A percentile compares a stretch with the other conserved stretches of the same genome.
phyloP scores from a whole-genome alignment of 371 early-diverging fungal genomes.

The Mucor sp. region DNA sequence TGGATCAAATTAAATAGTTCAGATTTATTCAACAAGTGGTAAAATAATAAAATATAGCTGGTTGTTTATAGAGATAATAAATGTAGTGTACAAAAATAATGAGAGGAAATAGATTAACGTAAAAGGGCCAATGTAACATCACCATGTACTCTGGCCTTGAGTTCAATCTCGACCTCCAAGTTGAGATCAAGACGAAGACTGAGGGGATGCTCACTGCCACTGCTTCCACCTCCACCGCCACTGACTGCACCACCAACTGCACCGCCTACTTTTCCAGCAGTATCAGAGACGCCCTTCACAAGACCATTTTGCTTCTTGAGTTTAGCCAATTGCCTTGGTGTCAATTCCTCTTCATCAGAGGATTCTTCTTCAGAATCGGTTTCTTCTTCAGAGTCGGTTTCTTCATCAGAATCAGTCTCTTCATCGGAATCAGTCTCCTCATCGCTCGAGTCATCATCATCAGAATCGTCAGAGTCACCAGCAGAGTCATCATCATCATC shows the following conservation, averaged over 20 bases:
- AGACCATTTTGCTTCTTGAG: constrained; percentile 14
- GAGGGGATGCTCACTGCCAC: constrained; percentile 14
- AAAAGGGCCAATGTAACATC: constrained; percentile 36
- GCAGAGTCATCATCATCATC: neutral
- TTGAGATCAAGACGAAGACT: constrained; percentile 36
- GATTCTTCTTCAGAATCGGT: constrained; percentile 17
- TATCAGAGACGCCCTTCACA: constrained; percentile 16
- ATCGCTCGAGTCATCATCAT: neutral
- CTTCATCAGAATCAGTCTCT: constrained; percentile 14
- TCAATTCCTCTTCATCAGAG: constrained; percentile 18
- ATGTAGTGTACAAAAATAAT: neutral
- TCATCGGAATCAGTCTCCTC: constrained; percentile 10
- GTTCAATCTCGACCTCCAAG: constrained; percentile 34
- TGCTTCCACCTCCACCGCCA: constrained; percentile 11
- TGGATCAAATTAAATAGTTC: neutral
- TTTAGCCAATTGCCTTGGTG: constrained; percentile 8
- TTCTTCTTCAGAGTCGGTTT: constrained; percentile 15
- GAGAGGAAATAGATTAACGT: constrained; percentile 10
- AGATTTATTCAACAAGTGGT: neutral
- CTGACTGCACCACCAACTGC: constrained; percentile 7
- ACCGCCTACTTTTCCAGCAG: constrained; percentile 7
- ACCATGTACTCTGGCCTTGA: constrained; percentile 37
- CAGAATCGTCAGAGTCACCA: neutral
- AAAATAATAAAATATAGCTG: neutral
- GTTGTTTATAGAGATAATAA: neutral